phyloP scores from a whole-genome alignment of 352 stramenopile species.

The Phytophthora multivora region DNA sequence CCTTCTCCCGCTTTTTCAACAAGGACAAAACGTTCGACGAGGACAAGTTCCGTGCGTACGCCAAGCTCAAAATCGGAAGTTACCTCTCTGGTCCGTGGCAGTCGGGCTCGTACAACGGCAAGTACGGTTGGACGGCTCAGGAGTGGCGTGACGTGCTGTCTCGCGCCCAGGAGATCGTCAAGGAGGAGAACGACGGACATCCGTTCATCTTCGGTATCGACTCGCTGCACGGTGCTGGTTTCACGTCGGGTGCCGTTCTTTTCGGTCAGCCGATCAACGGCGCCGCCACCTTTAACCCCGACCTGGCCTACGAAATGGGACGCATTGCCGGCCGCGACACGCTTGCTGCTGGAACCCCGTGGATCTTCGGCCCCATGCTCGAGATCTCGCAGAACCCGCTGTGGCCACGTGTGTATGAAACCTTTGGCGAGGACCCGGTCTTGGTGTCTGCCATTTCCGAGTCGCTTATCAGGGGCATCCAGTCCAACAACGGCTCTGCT shows the following conservation, averaged over 20 bases:
- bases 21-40: conserved; percentile 61
- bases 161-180: conserved; percentile 74
- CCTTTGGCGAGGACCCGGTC: conserved; percentile 91
- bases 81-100: conserved; percentile 81
- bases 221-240: conserved; percentile 88
- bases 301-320: conserved; percentile 69
- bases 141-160: conserved; percentile 76
- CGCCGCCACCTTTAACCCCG: conserved; percentile 87
- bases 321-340: conserved; percentile 81
- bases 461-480: conserved; percentile 76
- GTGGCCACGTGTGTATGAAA: conserved; percentile 91
- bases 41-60: conserved; percentile 63
- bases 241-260: conserved; percentile 76
- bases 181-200: conserved; percentile 61
- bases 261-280: conserved; percentile 90
- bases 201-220: conserved; percentile 90
- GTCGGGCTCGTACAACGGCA: conserved; percentile 26
- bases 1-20: conserved; percentile 74
- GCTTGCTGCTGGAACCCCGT: conserved; percentile 82
- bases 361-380: conserved; percentile 89
- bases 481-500: conserved; percentile 61
- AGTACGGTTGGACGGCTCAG: conserved; percentile 52
- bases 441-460: conserved; percentile 73
- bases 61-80: conserved; percentile 82
- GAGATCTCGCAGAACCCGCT: conserved; percentile 85